Percentiles rank a stretch among this genome's conserved stretches.
Evolutionary conservation across 148 eudicot genomes (phyloP).

Genomic region (Gaultheria prostrata): DNA sequence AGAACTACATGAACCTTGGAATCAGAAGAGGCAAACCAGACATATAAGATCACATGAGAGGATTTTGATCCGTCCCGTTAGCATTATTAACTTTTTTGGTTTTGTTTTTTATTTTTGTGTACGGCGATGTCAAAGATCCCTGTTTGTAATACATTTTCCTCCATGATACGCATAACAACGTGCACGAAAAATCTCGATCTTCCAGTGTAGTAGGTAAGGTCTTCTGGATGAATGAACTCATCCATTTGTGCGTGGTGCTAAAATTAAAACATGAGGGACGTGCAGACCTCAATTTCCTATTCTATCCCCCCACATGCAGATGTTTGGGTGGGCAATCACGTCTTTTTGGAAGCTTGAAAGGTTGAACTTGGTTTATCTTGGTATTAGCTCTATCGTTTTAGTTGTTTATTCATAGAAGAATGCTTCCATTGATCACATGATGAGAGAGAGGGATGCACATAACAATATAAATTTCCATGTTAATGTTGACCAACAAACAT

Average conservation of each 20-base stretch:
- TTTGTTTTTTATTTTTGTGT: not conserved
- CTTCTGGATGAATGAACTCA: not conserved
- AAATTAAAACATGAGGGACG: not conserved
- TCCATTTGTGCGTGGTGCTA: not conserved
- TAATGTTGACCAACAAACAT: constrained; percentile 88
- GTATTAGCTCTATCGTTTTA: constrained; percentile 1
- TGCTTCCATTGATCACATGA: constrained; percentile 30
- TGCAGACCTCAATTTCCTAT: constrained; percentile 28
- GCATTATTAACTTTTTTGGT: not conserved
- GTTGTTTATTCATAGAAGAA: not conserved
- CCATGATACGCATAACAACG: too few relatives aligned
- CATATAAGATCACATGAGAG: not conserved
- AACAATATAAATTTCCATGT: constrained; percentile 41
- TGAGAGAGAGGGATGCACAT: constrained; percentile 21
- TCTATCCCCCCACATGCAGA: constrained; percentile 15
- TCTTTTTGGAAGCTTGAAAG: not conserved
- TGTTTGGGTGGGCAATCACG: not conserved
- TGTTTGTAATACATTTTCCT: too few relatives aligned
- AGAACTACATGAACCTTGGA: too few relatives aligned
- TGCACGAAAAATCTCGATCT: not conserved
- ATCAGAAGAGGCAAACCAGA: too few relatives aligned
- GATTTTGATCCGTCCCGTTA: not conserved
- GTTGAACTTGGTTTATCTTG: constrained; percentile 17
- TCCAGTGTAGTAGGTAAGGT: not conserved
- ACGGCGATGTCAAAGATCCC: too few relatives aligned